Evolutionary conservation across 768 basidiomycete species (phyloP).

Genomic region (Tulasnella sp.): DNA sequence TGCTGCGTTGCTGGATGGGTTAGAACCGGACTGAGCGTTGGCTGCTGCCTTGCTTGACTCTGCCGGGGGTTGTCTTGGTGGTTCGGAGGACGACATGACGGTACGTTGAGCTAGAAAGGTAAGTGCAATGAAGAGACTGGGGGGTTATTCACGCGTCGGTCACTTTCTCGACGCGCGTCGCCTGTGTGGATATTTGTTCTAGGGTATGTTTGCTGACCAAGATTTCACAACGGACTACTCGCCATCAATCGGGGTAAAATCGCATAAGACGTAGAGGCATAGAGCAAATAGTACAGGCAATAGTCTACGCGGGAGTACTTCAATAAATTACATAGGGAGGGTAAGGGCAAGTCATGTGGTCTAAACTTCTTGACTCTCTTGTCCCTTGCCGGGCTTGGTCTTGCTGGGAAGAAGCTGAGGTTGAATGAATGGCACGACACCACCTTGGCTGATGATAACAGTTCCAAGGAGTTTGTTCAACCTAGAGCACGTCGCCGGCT

Average conservation of each 20-base stretch:
- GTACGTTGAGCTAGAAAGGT: neutral
- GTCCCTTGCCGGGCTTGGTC: conserved; percentile 32
- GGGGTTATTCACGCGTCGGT: neutral
- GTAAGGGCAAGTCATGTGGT: conserved; percentile 9
- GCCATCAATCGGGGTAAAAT: too few relatives aligned
- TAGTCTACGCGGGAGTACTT: too few relatives aligned
- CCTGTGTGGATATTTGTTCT: neutral
- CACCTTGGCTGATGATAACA: conserved; percentile 85
- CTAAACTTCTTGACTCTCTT: conserved; percentile 40
- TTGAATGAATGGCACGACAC: conserved; percentile 74
- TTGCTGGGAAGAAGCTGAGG: conserved; percentile 39
- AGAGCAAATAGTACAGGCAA: too few relatives aligned
- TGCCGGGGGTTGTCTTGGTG: conserved; percentile 12
- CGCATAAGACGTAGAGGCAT: too few relatives aligned
- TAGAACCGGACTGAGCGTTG: neutral
- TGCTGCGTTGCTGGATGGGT: conserved; percentile 3
- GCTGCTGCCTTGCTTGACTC: neutral
- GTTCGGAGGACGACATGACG: conserved; percentile 5
- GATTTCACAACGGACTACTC: too few relatives aligned
- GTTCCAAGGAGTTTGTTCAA: conserved; percentile 73
- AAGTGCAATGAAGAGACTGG: neutral
- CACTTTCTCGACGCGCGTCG: conserved; percentile 11
- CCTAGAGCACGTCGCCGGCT: conserved; percentile 25
- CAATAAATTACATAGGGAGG: too few relatives aligned
- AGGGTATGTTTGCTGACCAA: conserved; percentile 7